phyloP scores from a whole-genome alignment of 148 eudicot species.

The Vaccinium macrocarpon region DNA sequence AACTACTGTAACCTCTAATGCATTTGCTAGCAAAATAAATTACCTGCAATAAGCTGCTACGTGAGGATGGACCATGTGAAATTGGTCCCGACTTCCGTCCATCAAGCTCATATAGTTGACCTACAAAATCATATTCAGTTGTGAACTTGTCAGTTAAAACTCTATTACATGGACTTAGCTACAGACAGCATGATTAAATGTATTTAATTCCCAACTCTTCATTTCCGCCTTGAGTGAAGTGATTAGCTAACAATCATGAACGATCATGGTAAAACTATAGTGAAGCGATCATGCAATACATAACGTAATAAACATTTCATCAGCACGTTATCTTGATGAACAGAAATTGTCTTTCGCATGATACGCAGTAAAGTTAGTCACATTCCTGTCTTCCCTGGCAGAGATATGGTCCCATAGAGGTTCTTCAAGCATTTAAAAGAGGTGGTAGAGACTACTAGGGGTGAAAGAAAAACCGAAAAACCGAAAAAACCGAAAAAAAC shows the following conservation, averaged over 20 bases:
- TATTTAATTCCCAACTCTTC: background rate
- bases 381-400: background rate
- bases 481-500: too few relatives aligned
- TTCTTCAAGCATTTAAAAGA: conserved; percentile 1
- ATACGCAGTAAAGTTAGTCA: background rate
- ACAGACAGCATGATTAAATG: background rate
- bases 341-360: background rate
- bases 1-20: background rate
- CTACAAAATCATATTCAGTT: conserved; percentile 28
- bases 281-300: background rate
- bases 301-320: background rate
- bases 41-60: conserved; percentile 70
- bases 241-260: background rate
- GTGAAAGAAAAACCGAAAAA: too few relatives aligned
- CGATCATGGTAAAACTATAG: background rate
- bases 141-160: background rate
- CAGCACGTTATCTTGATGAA: background rate
- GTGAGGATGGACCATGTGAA: conserved; percentile 79
- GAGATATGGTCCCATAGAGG: background rate
- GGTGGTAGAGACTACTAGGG: background rate
- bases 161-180: background rate
- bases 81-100: conserved; percentile 79
- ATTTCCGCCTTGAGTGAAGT: background rate
- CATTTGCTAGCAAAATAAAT: conserved; percentile 1
- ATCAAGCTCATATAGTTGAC: conserved; percentile 91